Base-by-base conservation (phyloP, 164 flowering plant species). In the Malania oleifera region DNA sequence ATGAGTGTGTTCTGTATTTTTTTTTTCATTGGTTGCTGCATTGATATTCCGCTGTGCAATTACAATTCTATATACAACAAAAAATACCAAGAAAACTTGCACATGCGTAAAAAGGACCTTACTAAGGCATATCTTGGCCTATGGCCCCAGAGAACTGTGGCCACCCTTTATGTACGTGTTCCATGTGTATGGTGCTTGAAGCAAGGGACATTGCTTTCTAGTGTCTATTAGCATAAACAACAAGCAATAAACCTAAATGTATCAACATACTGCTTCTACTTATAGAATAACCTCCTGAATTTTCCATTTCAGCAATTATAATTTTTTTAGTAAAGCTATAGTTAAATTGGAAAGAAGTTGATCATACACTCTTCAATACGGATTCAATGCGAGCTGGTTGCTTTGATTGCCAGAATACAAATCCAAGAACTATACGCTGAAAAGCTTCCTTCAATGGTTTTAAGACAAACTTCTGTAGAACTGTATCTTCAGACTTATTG, bases 401-500 rank as follows among this genome's bases (percentile, higher is more conserved):
- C 76, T 87, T 93, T 53, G 99, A 76, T 79, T 93, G 99, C 99
- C 96, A 93, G 64, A 90, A 93, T 57, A 90, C 48, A 69, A 93
- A 73, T 24, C 92, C 95, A 43, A 93, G 95, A 74, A 82, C 77
- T 13, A 88, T 45, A 15, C 99, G 95, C 70, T 90, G 99, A 37
- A 93, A 78, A 67, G 70, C 56, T 57, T 89, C 92, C 79, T 90
- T 93, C 65, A 93, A 19, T 29, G 99, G 99, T 72, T 81, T 87
- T 15, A 86, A 18, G 12, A 87, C 63, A 59, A 70, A 69, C 57
- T 79, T 85, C 65, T 80, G 80, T 8, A 90, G 10, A 48, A 26
- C 26, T 22, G 79, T 67, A 53, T 86, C 87, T 64, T 84, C 79
- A 7, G 81, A 17, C 43, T 55, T 49, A 2, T 59, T 52, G 37